Percentiles rank a stretch among this genome's conserved stretches.
Evolutionary conservation across 2,329 filamentous ascomycete genomes (phyloP).

Genomic region (Botrytis elliptica): DNA sequence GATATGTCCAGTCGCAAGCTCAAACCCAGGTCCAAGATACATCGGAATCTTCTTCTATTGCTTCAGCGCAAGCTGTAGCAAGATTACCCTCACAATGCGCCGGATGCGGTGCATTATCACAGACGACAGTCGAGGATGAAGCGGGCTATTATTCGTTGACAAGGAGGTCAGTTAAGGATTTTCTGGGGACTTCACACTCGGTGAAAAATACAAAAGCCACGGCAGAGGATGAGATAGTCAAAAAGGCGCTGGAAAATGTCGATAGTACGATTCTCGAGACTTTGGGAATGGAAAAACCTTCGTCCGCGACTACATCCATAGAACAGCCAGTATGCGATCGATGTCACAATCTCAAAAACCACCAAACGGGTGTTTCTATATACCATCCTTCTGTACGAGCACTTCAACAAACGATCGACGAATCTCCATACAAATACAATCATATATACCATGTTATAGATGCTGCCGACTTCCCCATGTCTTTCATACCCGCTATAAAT

Average conservation of each 20-base stretch:
- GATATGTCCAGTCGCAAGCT: slow-evolving; percentile 18
- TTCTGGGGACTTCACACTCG: slow-evolving; percentile 40
- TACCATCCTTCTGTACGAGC: slow-evolving; percentile 78
- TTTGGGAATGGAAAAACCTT: slow-evolving; percentile 23
- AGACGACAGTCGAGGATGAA: slow-evolving; percentile 51
- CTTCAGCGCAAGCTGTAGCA: not conserved
- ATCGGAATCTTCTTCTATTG: not conserved
- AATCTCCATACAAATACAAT: slow-evolving; percentile 87
- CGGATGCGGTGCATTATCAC: slow-evolving; percentile 64
- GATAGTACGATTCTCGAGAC: slow-evolving; percentile 15
- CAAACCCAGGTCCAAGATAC: not conserved
- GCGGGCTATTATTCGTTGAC: slow-evolving; percentile 57
- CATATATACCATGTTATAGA: slow-evolving; percentile 95
- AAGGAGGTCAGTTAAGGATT: slow-evolving; percentile 53
- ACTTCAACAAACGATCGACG: slow-evolving; percentile 78
- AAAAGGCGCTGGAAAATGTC: slow-evolving; percentile 36
- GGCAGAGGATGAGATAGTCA: slow-evolving; percentile 49
- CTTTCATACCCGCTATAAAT: slow-evolving; percentile 75
- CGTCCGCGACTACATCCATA: slow-evolving; percentile 13
- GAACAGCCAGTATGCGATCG: slow-evolving; percentile 71
- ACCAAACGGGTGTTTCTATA: slow-evolving; percentile 69
- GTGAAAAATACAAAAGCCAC: slow-evolving; percentile 2
- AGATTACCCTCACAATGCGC: slow-evolving; percentile 57
- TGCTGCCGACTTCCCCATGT: slow-evolving; percentile 95
- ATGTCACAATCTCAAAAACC: slow-evolving; percentile 79